A percentile compares a stretch with the other conserved stretches of the same genome.
Conservation (phyloP, 257 asterid genomes). For the Eustoma russellianum region DNA sequence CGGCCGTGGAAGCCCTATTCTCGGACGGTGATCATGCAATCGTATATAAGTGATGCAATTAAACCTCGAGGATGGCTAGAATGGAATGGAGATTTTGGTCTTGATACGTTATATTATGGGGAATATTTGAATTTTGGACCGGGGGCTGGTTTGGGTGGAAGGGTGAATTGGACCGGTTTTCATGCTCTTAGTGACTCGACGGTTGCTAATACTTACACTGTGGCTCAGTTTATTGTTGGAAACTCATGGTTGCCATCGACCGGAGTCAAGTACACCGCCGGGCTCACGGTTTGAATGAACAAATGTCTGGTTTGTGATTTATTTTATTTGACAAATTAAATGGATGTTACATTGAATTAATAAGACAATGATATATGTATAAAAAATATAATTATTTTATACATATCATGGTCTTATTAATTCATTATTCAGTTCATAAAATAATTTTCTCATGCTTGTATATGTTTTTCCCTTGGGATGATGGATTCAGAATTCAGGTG, state of each 20-base stretch:
- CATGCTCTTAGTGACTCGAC: slow-evolving; percentile 29
- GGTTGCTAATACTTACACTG: slow-evolving; percentile 34
- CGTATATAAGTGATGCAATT: slow-evolving; percentile 33
- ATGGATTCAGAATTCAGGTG: too few relatives aligned
- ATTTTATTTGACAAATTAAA: neutral
- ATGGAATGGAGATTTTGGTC: slow-evolving; percentile 35
- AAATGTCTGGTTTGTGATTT: neutral
- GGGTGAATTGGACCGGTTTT: slow-evolving; percentile 52
- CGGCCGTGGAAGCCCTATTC: slow-evolving; percentile 50
- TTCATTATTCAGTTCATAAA: too few relatives aligned
- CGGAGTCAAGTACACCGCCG: slow-evolving; percentile 43
- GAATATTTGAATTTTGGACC: slow-evolving; percentile 48
- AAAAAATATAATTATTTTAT: too few relatives aligned
- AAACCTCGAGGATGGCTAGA: slow-evolving; percentile 53
- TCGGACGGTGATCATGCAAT: slow-evolving; percentile 45
- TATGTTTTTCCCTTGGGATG: too few relatives aligned
- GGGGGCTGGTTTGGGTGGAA: slow-evolving; percentile 27
- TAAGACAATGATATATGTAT: neutral
- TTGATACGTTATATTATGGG: slow-evolving; percentile 36
- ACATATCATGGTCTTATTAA: too few relatives aligned
- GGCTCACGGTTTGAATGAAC: slow-evolving; percentile 19
- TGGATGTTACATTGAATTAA: neutral
- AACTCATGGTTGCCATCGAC: slow-evolving; percentile 55
- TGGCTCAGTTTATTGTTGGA: slow-evolving; percentile 38
- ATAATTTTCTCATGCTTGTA: too few relatives aligned